Evolutionary conservation across 2,329 filamentous ascomycete species (phyloP).

Genomic region (Monosporascus sp.): DNA sequence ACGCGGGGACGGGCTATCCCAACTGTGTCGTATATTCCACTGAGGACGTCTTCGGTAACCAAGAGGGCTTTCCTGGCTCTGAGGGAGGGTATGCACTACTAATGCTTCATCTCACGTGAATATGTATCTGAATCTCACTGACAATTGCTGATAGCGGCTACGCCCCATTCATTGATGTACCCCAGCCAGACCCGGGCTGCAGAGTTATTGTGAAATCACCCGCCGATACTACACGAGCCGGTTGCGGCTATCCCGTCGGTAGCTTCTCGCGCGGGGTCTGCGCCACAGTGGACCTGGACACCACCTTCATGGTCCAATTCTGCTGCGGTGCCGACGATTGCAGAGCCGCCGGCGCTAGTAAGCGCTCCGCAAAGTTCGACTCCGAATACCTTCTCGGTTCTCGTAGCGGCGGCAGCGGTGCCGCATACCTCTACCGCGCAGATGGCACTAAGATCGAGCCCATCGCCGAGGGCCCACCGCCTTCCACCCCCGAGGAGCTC

Average conservation of each 20-base stretch:
- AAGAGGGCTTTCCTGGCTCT: background rate
- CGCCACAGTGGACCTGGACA: background rate
- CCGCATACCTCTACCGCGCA: background rate
- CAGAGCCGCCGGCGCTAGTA: background rate
- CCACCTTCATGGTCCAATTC: slow-evolving; percentile 3
- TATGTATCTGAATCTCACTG: no score
- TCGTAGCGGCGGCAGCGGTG: background rate
- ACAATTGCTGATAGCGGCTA: background rate
- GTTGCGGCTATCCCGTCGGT: background rate
- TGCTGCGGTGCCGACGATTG: slow-evolving; percentile 2
- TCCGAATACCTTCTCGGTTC: background rate
- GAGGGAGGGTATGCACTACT: background rate
- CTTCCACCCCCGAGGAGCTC: background rate
- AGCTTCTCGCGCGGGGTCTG: background rate
- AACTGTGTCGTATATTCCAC: slow-evolving; percentile 1
- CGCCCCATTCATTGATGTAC: background rate
- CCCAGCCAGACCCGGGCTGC: background rate
- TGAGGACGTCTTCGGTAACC: background rate
- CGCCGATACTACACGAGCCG: background rate
- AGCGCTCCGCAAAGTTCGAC: background rate
- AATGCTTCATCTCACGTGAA: no score
- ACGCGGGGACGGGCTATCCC: slow-evolving; percentile 1
- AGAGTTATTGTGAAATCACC: background rate
- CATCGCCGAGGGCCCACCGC: background rate
- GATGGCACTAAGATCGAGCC: slow-evolving; percentile 2